Evolutionary conservation across 129 eudicot species (phyloP).

Genomic region (Logfia minima): DNA sequence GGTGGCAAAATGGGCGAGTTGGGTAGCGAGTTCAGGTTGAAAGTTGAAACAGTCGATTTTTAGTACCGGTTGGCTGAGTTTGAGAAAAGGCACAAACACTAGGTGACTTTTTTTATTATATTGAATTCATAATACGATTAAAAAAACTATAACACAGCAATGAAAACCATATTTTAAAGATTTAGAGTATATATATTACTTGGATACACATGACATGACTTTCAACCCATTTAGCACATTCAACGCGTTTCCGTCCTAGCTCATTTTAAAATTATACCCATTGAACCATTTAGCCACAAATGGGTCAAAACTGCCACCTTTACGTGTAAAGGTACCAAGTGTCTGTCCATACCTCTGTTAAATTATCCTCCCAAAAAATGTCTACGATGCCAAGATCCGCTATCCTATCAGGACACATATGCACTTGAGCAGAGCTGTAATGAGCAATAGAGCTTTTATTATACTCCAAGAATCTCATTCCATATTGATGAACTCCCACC

Average conservation of each 20-base stretch:
- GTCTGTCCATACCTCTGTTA: constrained; percentile 64
- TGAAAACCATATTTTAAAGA: background rate
- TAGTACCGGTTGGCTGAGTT: background rate
- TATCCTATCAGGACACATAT: constrained; percentile 55
- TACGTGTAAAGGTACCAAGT: background rate
- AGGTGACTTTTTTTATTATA: background rate
- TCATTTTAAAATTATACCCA: background rate
- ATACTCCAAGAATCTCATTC: constrained; percentile 58
- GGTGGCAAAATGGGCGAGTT: background rate
- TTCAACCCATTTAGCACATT: background rate
- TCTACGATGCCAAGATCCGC: constrained; percentile 49
- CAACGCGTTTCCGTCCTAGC: background rate
- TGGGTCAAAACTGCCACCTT: background rate
- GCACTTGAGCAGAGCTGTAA: constrained; percentile 44
- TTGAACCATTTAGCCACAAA: background rate
- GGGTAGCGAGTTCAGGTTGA: constrained; percentile 3
- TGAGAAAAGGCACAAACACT: background rate
- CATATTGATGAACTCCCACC: constrained; percentile 59
- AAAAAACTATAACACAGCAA: background rate
- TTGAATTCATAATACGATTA: background rate
- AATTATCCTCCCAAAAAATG: constrained; percentile 60
- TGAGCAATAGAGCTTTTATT: constrained; percentile 36
- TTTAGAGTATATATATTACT: background rate
- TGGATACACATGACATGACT: background rate
- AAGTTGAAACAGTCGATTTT: background rate